Percentiles rank a stretch among this genome's conserved stretches.
These are phyloP conservation scores for Tagetes patula DNA, from an alignment of 129 eudicot genomes.

Conservation along the genomic window DNA sequence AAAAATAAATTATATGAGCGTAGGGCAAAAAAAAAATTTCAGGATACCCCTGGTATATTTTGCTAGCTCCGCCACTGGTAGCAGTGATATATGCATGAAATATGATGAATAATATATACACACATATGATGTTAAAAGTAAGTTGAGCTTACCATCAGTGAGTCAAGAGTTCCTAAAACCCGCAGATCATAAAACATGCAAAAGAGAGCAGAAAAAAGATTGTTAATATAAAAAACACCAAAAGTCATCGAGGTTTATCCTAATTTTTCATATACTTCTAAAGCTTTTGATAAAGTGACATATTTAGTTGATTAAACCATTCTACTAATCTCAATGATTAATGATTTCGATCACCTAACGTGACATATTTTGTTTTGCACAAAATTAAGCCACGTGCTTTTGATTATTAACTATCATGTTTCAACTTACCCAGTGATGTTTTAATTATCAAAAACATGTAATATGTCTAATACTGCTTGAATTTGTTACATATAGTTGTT, in stretches of 20 bases:
- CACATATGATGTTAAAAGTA: neutral
- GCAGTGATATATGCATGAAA: neutral
- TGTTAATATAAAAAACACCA: constrained; percentile 20
- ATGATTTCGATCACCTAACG: neutral
- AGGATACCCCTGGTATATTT: too few relatives aligned
- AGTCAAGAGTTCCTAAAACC: constrained; percentile 86
- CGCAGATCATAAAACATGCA: constrained; percentile 37
- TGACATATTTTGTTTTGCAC: neutral
- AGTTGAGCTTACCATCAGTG: constrained; percentile 75
- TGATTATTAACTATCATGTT: neutral
- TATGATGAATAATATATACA: neutral
- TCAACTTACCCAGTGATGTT: neutral
- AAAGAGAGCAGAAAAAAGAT: constrained; percentile 23
- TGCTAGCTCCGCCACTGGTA: too few relatives aligned
- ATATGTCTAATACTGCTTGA: neutral
- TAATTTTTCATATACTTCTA: neutral
- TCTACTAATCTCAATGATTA: neutral
- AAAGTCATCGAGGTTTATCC: neutral
- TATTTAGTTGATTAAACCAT: neutral
- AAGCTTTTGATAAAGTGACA: neutral
- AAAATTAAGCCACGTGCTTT: neutral
- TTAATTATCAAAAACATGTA: neutral
- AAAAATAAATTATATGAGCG: too few relatives aligned
- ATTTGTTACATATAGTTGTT: neutral
- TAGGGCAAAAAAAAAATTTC: too few relatives aligned